phyloP scores from a whole-genome alignment of 352 stramenopile species.

The Globisporangium irregulare region DNA sequence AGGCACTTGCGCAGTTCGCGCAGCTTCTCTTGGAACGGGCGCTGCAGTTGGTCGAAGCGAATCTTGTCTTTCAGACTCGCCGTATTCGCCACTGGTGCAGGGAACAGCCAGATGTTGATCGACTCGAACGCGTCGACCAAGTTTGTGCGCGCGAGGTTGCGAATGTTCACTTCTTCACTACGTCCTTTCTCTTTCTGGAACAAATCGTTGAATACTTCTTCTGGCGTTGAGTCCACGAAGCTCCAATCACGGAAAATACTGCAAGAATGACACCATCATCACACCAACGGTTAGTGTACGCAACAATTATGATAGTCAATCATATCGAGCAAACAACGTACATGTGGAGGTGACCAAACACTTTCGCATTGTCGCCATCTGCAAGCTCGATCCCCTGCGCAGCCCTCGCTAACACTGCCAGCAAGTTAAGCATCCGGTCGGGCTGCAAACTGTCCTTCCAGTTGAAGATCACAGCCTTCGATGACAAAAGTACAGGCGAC shows the following conservation, averaged over 20 bases:
- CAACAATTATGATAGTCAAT: neutral
- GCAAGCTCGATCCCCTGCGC: slow-evolving; percentile 79
- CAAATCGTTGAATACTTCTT: slow-evolving; percentile 75
- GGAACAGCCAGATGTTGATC: slow-evolving; percentile 87
- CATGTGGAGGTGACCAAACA: slow-evolving; percentile 88
- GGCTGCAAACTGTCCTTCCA: slow-evolving; percentile 88
- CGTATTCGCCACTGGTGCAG: slow-evolving; percentile 73
- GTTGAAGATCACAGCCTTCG: slow-evolving; percentile 88
- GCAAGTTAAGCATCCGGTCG: slow-evolving; percentile 82
- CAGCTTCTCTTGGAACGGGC: slow-evolving; percentile 72
- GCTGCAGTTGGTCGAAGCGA: slow-evolving; percentile 80
- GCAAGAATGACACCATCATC: neutral
- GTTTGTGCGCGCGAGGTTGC: slow-evolving; percentile 74
- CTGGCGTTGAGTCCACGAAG: slow-evolving; percentile 80
- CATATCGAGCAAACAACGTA: slow-evolving; percentile 28
- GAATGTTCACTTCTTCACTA: slow-evolving; percentile 76
- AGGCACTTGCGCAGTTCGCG: slow-evolving; percentile 69
- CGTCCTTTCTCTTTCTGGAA: slow-evolving; percentile 83
- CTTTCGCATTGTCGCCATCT: slow-evolving; percentile 73
- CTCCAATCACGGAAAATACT: slow-evolving; percentile 90
- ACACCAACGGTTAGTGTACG: neutral
- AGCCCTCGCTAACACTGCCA: slow-evolving; percentile 74
- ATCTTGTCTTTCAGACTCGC: slow-evolving; percentile 80
- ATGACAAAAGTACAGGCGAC: slow-evolving; percentile 79
- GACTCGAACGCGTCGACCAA: slow-evolving; percentile 80